Conservation (phyloP, 805 yeast genomes). For the Lipomyces orientalis region DNA sequence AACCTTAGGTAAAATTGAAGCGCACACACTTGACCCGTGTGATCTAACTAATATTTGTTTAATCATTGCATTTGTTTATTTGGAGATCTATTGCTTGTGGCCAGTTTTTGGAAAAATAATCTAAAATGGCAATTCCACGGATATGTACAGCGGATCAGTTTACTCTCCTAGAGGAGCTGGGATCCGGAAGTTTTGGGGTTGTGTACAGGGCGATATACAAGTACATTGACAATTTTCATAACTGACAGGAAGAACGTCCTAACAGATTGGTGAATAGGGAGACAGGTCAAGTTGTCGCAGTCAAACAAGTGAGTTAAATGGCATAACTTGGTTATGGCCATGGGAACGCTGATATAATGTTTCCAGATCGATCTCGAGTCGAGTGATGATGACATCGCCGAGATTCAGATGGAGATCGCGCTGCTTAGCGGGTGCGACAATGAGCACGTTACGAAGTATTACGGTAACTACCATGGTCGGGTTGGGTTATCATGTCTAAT, state of each 20-base stretch:
- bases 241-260: background rate
- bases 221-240: constrained; percentile 24
- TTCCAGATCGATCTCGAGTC: constrained; percentile 69
- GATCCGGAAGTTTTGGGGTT: constrained; percentile 79
- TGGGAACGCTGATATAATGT: constrained; percentile 8
- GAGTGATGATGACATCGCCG: constrained; percentile 68
- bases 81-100: background rate
- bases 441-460: constrained; percentile 66
- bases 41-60: background rate
- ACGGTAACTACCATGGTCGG: constrained; percentile 47
- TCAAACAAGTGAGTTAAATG: constrained; percentile 40
- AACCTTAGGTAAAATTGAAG: background rate
- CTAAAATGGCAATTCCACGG: constrained; percentile 8
- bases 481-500: background rate
- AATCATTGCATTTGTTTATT: background rate
- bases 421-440: constrained; percentile 70
- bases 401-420: constrained; percentile 73
- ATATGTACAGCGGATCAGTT: constrained; percentile 52
- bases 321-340: background rate
- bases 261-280: constrained; percentile 25
- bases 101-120: background rate
- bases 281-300: constrained; percentile 47
- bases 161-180: constrained; percentile 60
- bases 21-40: background rate
- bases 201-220: constrained; percentile 68